phyloP scores from a whole-genome alignment of 148 eudicot species.

The Talinum fruticosum region DNA sequence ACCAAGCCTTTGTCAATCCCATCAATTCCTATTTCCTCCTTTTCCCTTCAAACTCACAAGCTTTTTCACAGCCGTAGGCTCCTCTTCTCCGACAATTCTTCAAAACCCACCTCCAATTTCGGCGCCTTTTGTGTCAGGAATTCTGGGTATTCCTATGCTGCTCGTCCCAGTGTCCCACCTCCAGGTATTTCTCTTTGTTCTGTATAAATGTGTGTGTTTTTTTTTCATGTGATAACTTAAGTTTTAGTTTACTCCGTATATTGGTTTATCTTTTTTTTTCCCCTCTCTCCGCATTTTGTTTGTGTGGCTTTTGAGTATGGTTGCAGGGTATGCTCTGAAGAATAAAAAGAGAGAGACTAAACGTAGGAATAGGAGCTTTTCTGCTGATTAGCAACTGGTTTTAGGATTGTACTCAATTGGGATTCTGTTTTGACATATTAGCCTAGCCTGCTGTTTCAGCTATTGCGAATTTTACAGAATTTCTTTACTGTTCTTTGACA shows the following conservation, averaged over 20 bases:
- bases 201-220: not conserved
- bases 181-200: conserved; percentile 25
- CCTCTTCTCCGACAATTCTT: conserved; percentile 18
- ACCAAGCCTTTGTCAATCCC: not conserved
- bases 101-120: conserved; percentile 24
- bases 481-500: not conserved
- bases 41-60: not conserved
- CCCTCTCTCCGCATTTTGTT: not conserved
- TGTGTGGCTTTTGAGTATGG: too few relatives aligned
- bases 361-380: not conserved
- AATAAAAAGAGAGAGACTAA: not conserved
- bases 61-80: conserved; percentile 14
- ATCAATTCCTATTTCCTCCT: not conserved
- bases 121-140: conserved; percentile 16
- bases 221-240: not conserved
- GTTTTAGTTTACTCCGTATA: not conserved
- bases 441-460: not conserved
- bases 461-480: too few relatives aligned
- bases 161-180: conserved; percentile 32
- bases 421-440: not conserved
- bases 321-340: not conserved
- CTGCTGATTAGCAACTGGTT: not conserved
- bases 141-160: conserved; percentile 28
- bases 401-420: not conserved
- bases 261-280: too few relatives aligned